Evolutionary conservation across 257 asterid genomes (phyloP).

Genomic region (Mentha longifolia): DNA sequence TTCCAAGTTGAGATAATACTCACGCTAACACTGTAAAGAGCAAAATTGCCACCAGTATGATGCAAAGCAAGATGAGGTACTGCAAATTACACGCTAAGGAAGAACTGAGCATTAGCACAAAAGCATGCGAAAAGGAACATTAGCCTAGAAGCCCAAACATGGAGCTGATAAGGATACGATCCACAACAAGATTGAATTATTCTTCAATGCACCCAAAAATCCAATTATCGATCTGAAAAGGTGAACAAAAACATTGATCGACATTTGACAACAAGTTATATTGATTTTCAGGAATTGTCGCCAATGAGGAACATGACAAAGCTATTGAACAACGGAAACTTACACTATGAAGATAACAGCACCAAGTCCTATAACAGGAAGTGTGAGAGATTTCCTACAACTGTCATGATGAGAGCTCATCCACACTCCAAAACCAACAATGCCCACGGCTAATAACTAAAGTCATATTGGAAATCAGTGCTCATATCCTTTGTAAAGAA

Average conservation of each 20-base stretch:
- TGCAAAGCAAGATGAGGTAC: slow-evolving; percentile 82
- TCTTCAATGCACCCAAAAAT: slow-evolving; percentile 84
- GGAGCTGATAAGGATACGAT: slow-evolving; percentile 66
- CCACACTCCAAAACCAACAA: slow-evolving; percentile 88
- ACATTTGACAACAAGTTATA: background rate
- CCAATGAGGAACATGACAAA: background rate
- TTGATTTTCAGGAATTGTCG: background rate
- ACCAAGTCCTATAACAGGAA: slow-evolving; percentile 86
- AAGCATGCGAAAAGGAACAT: slow-evolving; percentile 5
- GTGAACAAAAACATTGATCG: slow-evolving; percentile 10
- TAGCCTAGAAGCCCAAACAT: background rate
- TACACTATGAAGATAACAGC: slow-evolving; percentile 73
- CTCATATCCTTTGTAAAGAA: background rate
- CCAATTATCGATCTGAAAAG: slow-evolving; percentile 76
- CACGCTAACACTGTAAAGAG: slow-evolving; percentile 95
- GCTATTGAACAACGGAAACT: slow-evolving; percentile 32
- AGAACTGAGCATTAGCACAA: slow-evolving; percentile 30
- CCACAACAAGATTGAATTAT: slow-evolving; percentile 80
- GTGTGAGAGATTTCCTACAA: slow-evolving; percentile 79
- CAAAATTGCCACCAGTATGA: slow-evolving; percentile 82
- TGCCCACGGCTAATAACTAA: slow-evolving; percentile 75
- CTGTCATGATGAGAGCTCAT: slow-evolving; percentile 80
- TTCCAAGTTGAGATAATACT: slow-evolving; percentile 40
- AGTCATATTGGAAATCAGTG: slow-evolving; percentile 20
- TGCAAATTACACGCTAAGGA: slow-evolving; percentile 59